These are phyloP conservation scores for Buxus sempervirens DNA, from an alignment of 164 flowering plant genomes.

Conservation along the genomic window DNA sequence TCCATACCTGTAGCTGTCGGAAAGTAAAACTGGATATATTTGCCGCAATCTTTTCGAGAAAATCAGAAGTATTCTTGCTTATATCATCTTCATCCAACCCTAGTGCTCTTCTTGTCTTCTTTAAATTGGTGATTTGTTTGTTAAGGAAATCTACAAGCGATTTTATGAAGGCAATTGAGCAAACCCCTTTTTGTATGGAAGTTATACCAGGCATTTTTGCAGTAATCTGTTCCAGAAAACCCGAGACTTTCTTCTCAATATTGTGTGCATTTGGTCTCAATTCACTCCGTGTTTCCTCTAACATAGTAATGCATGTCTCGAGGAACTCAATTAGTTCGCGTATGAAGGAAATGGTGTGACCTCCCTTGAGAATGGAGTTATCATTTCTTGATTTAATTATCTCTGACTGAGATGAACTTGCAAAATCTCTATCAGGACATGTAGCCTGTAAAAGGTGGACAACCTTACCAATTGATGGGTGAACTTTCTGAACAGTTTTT, in stretches of 20 bases:
- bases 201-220: conserved; percentile 21
- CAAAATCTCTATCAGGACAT: conserved; percentile 49
- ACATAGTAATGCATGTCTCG: too few relatives aligned
- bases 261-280: too few relatives aligned
- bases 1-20: conserved; percentile 67
- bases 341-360: too few relatives aligned
- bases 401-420: conserved; percentile 43
- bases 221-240: too few relatives aligned
- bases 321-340: too few relatives aligned
- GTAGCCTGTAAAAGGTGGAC: conserved; percentile 56
- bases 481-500: background rate
- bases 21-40: conserved; percentile 58
- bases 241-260: too few relatives aligned
- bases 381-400: conserved; percentile 26
- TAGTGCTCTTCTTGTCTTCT: conserved; percentile 24
- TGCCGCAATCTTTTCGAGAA: conserved; percentile 38
- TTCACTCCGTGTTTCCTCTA: too few relatives aligned
- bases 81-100: conserved; percentile 28
- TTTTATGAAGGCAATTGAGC: conserved; percentile 46
- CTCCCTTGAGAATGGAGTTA: conserved; percentile 38
- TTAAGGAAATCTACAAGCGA: conserved; percentile 41
- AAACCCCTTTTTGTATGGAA: conserved; percentile 34
- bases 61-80: conserved; percentile 12
- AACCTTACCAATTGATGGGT: background rate
- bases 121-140: conserved; percentile 16